Evolutionary conservation across 345 rosid genomes (phyloP).

Genomic region (Cardamine occulta): DNA sequence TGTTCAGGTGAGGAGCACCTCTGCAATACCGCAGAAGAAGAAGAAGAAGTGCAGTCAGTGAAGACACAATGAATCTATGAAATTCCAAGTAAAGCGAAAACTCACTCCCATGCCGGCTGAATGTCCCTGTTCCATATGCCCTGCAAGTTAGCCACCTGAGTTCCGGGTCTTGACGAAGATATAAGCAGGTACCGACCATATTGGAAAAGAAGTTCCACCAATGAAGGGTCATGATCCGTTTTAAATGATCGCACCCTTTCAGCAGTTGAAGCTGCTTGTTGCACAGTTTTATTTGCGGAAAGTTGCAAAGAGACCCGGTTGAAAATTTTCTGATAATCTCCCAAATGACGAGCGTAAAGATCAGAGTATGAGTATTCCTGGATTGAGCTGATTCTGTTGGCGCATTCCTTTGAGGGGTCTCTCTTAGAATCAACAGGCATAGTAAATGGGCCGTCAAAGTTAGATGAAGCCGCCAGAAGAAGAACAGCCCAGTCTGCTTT

Average conservation of each 20-base stretch:
- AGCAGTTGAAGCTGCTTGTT: conserved; percentile 55
- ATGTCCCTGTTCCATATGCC: conserved; percentile 93
- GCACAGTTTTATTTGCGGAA: conserved; percentile 40
- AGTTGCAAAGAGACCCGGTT: conserved; percentile 74
- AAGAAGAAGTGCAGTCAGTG: background rate
- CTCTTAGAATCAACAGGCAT: conserved; percentile 73
- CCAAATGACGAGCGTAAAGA: conserved; percentile 66
- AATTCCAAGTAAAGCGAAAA: conserved; percentile 6
- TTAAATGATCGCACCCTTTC: conserved; percentile 76
- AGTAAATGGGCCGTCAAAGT: conserved; percentile 80
- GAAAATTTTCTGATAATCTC: conserved; percentile 78
- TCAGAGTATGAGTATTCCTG: conserved; percentile 62
- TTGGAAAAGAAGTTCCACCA: conserved; percentile 84
- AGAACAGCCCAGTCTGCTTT: conserved; percentile 82
- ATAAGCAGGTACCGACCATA: conserved; percentile 87
- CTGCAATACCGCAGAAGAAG: conserved; percentile 48
- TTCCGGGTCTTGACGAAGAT: conserved; percentile 88
- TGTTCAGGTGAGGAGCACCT: conserved; percentile 89
- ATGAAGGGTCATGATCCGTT: conserved; percentile 78
- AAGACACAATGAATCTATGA: background rate
- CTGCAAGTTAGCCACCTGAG: conserved; percentile 89
- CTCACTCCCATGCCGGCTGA: conserved; percentile 91
- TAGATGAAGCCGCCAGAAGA: conserved; percentile 65
- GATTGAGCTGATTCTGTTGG: conserved; percentile 48
- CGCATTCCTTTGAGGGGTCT: conserved; percentile 59